These are phyloP conservation scores for Yarrowia bubula DNA, from an alignment of 805 yeast species.

Conservation along the genomic window DNA sequence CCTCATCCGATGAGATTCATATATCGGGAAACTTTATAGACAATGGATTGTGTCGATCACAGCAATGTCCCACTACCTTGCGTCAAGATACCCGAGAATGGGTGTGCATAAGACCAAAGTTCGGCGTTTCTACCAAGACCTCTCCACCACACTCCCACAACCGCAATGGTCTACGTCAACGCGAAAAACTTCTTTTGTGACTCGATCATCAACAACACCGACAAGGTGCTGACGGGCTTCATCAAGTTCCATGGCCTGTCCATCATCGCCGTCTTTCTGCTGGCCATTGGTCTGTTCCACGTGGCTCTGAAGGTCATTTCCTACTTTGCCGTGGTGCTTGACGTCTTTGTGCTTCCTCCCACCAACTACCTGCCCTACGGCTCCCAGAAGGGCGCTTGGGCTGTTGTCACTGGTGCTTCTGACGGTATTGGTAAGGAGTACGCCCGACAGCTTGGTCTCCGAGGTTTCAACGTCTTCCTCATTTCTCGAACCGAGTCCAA, in stretches of 20 bases:
- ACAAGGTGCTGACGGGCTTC: not conserved
- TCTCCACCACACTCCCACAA: not conserved
- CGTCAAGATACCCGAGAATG: constrained; percentile 13
- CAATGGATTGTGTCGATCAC: constrained; percentile 18
- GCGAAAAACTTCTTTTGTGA: constrained; percentile 7
- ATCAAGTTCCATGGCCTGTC: constrained; percentile 26
- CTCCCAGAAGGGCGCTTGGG: constrained; percentile 72
- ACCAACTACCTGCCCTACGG: constrained; percentile 61
- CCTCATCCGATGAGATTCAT: no score
- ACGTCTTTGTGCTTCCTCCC: constrained; percentile 59
- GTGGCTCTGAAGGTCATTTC: constrained; percentile 52
- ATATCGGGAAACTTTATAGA: not conserved
- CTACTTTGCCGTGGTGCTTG: constrained; percentile 53
- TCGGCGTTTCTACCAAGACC: not conserved
- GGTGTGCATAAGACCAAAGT: not conserved
- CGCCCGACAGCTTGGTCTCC: constrained; percentile 77
- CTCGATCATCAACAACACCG: constrained; percentile 9
- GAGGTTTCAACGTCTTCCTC: constrained; percentile 78
- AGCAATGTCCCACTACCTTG: constrained; percentile 22
- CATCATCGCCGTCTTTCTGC: constrained; percentile 25
- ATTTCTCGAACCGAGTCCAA: constrained; percentile 82
- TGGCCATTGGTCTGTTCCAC: constrained; percentile 54
- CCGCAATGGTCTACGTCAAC: constrained; percentile 20
- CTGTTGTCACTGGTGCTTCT: constrained; percentile 95
- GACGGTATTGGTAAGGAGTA: constrained; percentile 97